phyloP scores from a whole-genome alignment of 2,329 filamentous ascomycete species.

The Fusarium sp. region DNA sequence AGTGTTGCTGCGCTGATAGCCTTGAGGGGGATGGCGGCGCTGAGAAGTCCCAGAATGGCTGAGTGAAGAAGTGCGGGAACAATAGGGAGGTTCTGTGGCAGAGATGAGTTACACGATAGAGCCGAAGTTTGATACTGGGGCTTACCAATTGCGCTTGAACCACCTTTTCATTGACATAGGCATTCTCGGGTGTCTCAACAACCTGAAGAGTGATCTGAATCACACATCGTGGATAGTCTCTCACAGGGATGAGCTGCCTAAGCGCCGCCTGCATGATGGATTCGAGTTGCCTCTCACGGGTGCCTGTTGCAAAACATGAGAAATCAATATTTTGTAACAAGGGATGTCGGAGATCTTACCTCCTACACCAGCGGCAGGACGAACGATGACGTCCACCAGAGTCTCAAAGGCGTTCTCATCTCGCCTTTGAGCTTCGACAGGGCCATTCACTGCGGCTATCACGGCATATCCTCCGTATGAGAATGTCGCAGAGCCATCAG shows the following conservation, averaged over 20 bases:
- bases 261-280: conserved; percentile 76
- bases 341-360: conserved; percentile 58
- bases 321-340: conserved; percentile 10
- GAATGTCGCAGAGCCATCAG: conserved; percentile 84
- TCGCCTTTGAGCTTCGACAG: conserved; percentile 85
- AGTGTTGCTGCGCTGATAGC: conserved; percentile 73
- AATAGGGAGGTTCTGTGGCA: conserved; percentile 73
- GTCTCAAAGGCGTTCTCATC: conserved; percentile 95
- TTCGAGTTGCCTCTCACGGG: conserved; percentile 84
- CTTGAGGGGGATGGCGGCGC: conserved; percentile 82
- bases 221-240: conserved; percentile 78
- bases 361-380: conserved; percentile 85
- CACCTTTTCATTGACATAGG: conserved; percentile 68
- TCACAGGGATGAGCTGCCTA: conserved; percentile 76
- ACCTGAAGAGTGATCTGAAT: conserved; percentile 87
- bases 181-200: conserved; percentile 72
- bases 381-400: conserved; percentile 86
- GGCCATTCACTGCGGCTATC: conserved; percentile 88
- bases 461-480: conserved; percentile 80
- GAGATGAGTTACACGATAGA: conserved; percentile 24
- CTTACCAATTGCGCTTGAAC: conserved; percentile 68
- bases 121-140: not conserved
- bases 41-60: conserved; percentile 78
- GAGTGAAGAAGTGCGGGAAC: conserved; percentile 86
- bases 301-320: conserved; percentile 56